These are phyloP conservation scores for Vitellaria paradoxa DNA, from an alignment of 179 eudicot species.

Conservation along the genomic window DNA sequence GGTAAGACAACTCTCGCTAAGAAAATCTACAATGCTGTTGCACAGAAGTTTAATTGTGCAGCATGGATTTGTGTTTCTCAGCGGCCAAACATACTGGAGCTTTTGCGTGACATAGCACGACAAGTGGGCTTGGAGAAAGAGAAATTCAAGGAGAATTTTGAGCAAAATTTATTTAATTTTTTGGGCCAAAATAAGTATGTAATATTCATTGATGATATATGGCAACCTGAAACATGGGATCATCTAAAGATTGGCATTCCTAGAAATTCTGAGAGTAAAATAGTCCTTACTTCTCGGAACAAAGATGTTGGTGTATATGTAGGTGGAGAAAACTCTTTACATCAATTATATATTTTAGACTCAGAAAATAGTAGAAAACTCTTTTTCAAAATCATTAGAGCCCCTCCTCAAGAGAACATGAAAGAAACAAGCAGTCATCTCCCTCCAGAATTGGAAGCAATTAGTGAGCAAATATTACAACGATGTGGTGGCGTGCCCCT, in stretches of 20 bases:
- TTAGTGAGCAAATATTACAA: not conserved
- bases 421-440: not conserved
- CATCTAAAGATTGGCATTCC: not conserved
- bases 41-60: not conserved
- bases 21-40: constrained; percentile 4
- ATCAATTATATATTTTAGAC: not conserved
- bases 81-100: not conserved
- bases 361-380: not conserved
- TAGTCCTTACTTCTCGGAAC: constrained; percentile 9
- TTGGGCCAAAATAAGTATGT: constrained; percentile 1
- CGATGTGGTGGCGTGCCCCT: constrained; percentile 19
- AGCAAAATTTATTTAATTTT: not conserved
- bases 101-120: constrained; percentile 10
- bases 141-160: not conserved
- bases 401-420: not conserved
- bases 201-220: constrained; percentile 17
- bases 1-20: constrained; percentile 24
- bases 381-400: not conserved
- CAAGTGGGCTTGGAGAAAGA: constrained; percentile 14
- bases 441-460: not conserved
- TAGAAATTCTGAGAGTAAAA: not conserved
- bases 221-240: constrained; percentile 1
- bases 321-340: constrained; percentile 5
- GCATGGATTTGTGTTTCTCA: constrained; percentile 20
- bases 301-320: constrained; percentile 1